Evolutionary conservation across 805 yeast genomes (phyloP), one percentile per base, ranked within the genome.

Genomic region (Lachancea fermentati): DNA sequence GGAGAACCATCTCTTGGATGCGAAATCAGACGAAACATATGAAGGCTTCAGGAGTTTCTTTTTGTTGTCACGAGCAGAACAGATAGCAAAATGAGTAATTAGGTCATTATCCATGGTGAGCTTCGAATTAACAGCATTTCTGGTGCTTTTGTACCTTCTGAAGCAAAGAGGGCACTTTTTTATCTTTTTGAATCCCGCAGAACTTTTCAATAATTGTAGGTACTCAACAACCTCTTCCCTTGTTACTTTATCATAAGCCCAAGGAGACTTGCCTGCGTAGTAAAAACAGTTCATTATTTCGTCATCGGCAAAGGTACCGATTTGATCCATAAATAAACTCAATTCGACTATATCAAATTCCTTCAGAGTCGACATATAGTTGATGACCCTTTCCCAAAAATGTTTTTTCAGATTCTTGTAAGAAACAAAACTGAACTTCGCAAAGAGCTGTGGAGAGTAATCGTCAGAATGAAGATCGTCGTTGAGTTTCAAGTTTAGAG

Each of bases 1-100:
- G 3, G 89, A 73, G 54, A 84, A 86, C 97, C 97, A 89, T 45
- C 88, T 76, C 50, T 85, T 79, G 3, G 89, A 76, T 0, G 97
- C 97, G 50, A 81, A 77, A 35, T 77, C 79, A 1, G 91, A 75
- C 0, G 96, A 78, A 2, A 86, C 91, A 55, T 77, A 91, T 1
- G 81, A 68, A 2, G 85, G 75, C 36, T 78, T 76, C 32, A 84
- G 62, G 4, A 81, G 58, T 50, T 80, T 76, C 45, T 78, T 70
- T 36, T 81, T 74, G 85, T 88, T 80, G 43, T 82, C 85, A 44
- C 80, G 79, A 19, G 83, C 77, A 0, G 86, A 79, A 62, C 98
- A 93, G 2, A 86, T 76, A 0, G 96, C 91, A 39, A 89, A 73
- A 64, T 91, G 98, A 1, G 85, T 78, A n/a, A 86, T 76, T 39